Evolutionary conservation across 257 asterid species (phyloP).

Genomic region (Solanum sitiens): DNA sequence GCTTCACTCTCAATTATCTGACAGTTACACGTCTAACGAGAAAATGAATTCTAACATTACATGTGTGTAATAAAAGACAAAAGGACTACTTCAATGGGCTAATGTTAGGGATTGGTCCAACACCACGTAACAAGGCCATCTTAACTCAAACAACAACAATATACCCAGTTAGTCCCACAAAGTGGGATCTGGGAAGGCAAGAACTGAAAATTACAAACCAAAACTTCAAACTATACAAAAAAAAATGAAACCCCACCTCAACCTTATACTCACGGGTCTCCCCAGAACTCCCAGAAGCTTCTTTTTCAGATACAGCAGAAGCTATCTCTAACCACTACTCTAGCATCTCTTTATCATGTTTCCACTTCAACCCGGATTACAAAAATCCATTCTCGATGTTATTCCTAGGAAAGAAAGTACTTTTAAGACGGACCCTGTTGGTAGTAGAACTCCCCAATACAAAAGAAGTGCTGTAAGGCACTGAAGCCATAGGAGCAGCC

Average conservation of each 20-base stretch:
- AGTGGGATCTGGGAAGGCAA: background rate
- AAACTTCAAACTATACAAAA: background rate
- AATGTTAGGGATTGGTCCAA: background rate
- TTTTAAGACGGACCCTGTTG: conserved; percentile 27
- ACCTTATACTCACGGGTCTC: conserved; percentile 81
- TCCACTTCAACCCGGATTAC: conserved; percentile 60
- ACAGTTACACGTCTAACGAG: background rate
- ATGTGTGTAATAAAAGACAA: background rate
- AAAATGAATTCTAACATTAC: background rate
- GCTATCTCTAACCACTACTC: conserved; percentile 64
- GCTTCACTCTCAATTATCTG: background rate
- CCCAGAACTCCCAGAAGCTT: conserved; percentile 52
- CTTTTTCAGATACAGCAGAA: conserved; percentile 79
- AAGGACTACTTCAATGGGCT: background rate
- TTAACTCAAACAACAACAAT: background rate
- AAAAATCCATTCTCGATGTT: conserved; percentile 35
- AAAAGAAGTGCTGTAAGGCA: conserved; percentile 33
- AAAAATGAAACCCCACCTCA: conserved; percentile 38
- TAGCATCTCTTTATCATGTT: conserved; percentile 34
- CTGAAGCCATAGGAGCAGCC: conserved; percentile 36
- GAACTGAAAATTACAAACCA: background rate
- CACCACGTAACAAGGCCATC: background rate
- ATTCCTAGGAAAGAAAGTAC: conserved; percentile 25
- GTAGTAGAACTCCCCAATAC: conserved; percentile 13
- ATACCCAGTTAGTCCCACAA: background rate